Conservation (phyloP, 164 flowering plant species). For the Saururus chinensis region DNA sequence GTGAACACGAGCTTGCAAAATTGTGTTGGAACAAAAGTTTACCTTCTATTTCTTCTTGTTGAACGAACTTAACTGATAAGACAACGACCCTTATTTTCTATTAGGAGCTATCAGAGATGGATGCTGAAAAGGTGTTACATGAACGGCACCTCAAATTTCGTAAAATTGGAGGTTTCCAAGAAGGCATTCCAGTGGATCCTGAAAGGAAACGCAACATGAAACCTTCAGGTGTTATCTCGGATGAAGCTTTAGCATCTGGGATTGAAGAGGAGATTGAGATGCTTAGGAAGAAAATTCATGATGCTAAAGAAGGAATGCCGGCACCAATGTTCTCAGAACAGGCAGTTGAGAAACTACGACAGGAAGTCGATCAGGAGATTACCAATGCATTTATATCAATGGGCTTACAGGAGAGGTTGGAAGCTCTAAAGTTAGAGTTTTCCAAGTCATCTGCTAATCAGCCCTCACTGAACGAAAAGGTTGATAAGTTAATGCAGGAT, state of each 20-base stretch:
- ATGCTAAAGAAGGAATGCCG: slow-evolving; percentile 13
- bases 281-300: slow-evolving; percentile 19
- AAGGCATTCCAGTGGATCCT: slow-evolving; percentile 14
- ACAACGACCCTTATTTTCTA: neutral
- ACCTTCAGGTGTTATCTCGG: slow-evolving; percentile 8
- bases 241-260: slow-evolving; percentile 3
- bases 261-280: slow-evolving; percentile 17
- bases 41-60: neutral
- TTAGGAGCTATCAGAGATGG: slow-evolving; percentile 15
- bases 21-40: neutral
- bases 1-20: neutral
- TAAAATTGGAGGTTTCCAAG: slow-evolving; percentile 16
- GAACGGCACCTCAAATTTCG: slow-evolving; percentile 18
- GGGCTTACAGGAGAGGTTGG: slow-evolving; percentile 26
- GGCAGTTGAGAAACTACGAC: slow-evolving; percentile 16
- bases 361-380: slow-evolving; percentile 27
- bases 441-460: slow-evolving; percentile 11
- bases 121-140: slow-evolving; percentile 8
- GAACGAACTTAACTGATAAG: neutral
- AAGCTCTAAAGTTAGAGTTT: slow-evolving; percentile 20
- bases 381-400: slow-evolving; percentile 25
- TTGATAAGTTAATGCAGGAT: slow-evolving; percentile 18
- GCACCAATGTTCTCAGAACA: slow-evolving; percentile 7
- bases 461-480: slow-evolving; percentile 17
- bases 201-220: slow-evolving; percentile 17